phyloP scores from a whole-genome alignment of 2,329 filamentous ascomycete genomes.

The Fusarium hostae region DNA sequence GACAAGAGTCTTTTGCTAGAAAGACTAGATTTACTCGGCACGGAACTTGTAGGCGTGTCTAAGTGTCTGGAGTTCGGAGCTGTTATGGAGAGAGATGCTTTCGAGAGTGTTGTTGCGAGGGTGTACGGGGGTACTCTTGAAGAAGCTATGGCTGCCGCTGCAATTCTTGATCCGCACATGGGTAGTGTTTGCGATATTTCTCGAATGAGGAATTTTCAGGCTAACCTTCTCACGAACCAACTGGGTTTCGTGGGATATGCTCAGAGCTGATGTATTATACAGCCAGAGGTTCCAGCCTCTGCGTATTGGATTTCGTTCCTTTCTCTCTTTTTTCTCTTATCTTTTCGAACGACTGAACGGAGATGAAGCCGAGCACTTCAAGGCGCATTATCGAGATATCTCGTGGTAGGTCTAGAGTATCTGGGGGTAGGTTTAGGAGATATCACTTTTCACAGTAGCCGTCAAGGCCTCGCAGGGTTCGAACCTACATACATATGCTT shows the following conservation, averaged over 20 bases:
- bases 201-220: not conserved
- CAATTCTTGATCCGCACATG: not conserved
- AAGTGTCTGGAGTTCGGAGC: slow-evolving; percentile 62
- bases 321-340: not conserved
- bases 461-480: not conserved
- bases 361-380: not conserved
- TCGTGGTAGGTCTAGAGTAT: not conserved
- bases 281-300: not conserved
- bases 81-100: slow-evolving; percentile 57
- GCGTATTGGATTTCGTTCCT: not conserved
- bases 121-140: slow-evolving; percentile 50
- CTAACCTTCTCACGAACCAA: not conserved
- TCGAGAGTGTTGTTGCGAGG: slow-evolving; percentile 57
- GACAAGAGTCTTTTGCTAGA: slow-evolving; percentile 53
- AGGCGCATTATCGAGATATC: not conserved
- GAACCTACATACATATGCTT: not conserved
- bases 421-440: not conserved
- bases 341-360: not conserved
- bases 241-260: slow-evolving; percentile 24
- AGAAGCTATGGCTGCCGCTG: slow-evolving; percentile 27
- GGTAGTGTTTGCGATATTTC: slow-evolving; percentile 11
- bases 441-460: not conserved
- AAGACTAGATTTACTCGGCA: slow-evolving; percentile 53
- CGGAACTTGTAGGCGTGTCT: slow-evolving; percentile 56
- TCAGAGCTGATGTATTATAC: slow-evolving; percentile 5